Evolutionary conservation across 164 flowering plant genomes (phyloP).

Genomic region (Vitis labrusca): DNA sequence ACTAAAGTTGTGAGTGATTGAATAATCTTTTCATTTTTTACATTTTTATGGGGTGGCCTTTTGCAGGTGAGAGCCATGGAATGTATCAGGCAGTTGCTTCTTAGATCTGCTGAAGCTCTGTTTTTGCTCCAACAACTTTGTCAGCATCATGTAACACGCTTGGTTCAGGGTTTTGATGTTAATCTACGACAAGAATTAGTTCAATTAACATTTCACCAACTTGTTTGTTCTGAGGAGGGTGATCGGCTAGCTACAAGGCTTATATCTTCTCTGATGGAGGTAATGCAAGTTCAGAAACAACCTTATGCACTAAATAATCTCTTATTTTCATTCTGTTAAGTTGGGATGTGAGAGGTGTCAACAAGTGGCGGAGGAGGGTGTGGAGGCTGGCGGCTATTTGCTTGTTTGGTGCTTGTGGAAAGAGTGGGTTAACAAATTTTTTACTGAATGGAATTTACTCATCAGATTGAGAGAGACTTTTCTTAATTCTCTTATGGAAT

Average conservation of each 20-base stretch:
- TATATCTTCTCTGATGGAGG: conserved; percentile 92
- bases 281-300: conserved; percentile 26
- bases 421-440: too few species aligned
- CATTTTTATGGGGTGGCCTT: conserved; percentile 5
- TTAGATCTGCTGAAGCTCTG: conserved; percentile 88
- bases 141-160: conserved; percentile 81
- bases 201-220: conserved; percentile 86
- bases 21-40: not conserved
- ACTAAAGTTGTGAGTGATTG: not conserved
- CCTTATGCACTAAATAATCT: not conserved
- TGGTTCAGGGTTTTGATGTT: conserved; percentile 73
- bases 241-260: conserved; percentile 88
- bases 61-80: conserved; percentile 95
- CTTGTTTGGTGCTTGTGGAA: too few species aligned
- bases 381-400: too few species aligned
- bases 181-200: conserved; percentile 45
- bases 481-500: too few species aligned
- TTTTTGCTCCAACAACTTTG: conserved; percentile 86
- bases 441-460: too few species aligned
- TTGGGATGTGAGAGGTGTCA: too few species aligned
- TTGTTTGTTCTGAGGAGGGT: conserved; percentile 94
- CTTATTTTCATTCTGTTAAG: too few species aligned
- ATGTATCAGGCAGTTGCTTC: conserved; percentile 87
- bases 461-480: too few species aligned
- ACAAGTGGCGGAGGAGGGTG: too few species aligned